phyloP scores from a whole-genome alignment of 2,329 filamentous ascomycete species.

The Xylaria sp. region DNA sequence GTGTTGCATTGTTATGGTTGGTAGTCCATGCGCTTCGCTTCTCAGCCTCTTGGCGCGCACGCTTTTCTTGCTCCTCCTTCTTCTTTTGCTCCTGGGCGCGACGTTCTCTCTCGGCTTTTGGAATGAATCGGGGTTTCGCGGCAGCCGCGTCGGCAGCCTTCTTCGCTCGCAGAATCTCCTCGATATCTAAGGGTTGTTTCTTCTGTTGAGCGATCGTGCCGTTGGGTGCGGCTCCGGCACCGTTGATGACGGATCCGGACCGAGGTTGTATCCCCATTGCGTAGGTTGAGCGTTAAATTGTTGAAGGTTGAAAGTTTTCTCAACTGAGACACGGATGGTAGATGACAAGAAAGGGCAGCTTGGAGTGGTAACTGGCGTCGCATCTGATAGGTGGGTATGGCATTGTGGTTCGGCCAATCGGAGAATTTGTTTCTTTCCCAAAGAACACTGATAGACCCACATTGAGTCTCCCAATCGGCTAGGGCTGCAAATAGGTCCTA shows the following conservation, averaged over 20 bases:
- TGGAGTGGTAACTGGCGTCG: constrained; percentile 2
- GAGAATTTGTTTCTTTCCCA: constrained; percentile 5
- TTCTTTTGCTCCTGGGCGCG: constrained; percentile 75
- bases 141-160: constrained; percentile 85
- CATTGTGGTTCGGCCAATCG: constrained; percentile 18
- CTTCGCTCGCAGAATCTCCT: constrained; percentile 86
- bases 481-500: too few relatives aligned
- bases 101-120: constrained; percentile 77
- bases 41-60: constrained; percentile 40
- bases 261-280: constrained; percentile 46
- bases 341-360: neutral
- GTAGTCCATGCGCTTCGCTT: constrained; percentile 51
- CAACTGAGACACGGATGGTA: neutral
- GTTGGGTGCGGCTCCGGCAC: constrained; percentile 30
- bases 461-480: neutral
- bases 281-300: constrained; percentile 16
- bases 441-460: neutral
- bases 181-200: constrained; percentile 76
- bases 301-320: neutral
- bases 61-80: constrained; percentile 69
- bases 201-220: constrained; percentile 34
- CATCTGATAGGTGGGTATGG: constrained; percentile 9
- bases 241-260: constrained; percentile 36
- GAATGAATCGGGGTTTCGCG: constrained; percentile 84
- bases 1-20: constrained; percentile 40